Evolutionary conservation across 805 yeast genomes (phyloP).

Genomic region (Cyberlindnera euphorbiiphila): DNA sequence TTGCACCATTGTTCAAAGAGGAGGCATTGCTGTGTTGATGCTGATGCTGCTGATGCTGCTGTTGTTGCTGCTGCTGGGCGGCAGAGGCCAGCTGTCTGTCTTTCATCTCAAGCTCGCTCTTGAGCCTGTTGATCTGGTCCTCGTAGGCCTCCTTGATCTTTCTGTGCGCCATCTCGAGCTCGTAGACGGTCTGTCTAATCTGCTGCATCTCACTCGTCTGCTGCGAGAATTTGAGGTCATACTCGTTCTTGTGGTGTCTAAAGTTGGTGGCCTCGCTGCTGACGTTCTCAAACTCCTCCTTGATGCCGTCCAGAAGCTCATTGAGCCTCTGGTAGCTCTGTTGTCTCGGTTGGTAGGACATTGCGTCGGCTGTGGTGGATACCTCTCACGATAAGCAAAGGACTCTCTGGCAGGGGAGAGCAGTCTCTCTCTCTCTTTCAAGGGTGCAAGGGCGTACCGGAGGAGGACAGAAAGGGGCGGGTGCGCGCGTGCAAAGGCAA

Average conservation of each 20-base stretch:
- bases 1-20: slow-evolving; percentile 25
- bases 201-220: slow-evolving; percentile 92
- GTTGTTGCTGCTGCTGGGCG: slow-evolving; percentile 43
- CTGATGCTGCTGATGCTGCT: slow-evolving; percentile 28
- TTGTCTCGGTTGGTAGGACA: slow-evolving; percentile 31
- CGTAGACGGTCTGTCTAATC: slow-evolving; percentile 90
- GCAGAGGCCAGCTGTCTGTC: slow-evolving; percentile 51
- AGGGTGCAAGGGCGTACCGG: no score
- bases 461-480: no score
- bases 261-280: slow-evolving; percentile 81
- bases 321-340: slow-evolving; percentile 41
- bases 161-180: slow-evolving; percentile 89
- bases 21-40: slow-evolving; percentile 19
- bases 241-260: slow-evolving; percentile 89
- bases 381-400: no score
- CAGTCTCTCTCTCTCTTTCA: no score
- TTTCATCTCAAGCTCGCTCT: slow-evolving; percentile 78
- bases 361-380: slow-evolving; percentile 2
- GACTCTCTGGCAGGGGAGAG: no score
- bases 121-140: slow-evolving; percentile 82
- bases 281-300: slow-evolving; percentile 84
- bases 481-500: no score
- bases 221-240: slow-evolving; percentile 83
- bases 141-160: slow-evolving; percentile 95
- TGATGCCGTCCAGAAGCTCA: slow-evolving; percentile 87